These are phyloP conservation scores for Ashbya aceris DNA, from an alignment of 1,139 yeast genomes.

Conservation along the genomic window DNA sequence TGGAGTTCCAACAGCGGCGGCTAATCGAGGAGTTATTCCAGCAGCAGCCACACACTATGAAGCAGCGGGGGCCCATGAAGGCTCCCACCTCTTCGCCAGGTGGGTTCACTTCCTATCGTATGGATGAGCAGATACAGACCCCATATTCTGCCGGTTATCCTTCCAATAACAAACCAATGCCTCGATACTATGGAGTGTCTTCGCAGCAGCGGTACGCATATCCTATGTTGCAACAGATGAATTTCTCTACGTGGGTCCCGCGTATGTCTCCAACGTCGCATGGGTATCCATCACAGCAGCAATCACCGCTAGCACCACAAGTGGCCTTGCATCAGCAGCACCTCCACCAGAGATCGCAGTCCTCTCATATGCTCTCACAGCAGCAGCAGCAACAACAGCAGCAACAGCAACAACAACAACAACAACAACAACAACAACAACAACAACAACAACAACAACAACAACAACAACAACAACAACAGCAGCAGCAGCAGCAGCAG, in stretches of 20 bases:
- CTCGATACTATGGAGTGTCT: neutral
- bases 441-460: constrained; percentile 3
- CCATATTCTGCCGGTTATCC: constrained; percentile 1
- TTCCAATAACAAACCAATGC: neutral
- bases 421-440: constrained; percentile 4
- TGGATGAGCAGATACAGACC: neutral
- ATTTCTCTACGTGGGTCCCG: neutral
- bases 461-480: neutral
- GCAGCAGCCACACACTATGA: constrained; percentile 1
- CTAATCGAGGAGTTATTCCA: constrained; percentile 13
- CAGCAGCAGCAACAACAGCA: constrained; percentile 5
- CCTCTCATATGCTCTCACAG: constrained; percentile 1
- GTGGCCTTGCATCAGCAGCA: constrained; percentile 2
- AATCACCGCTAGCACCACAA: neutral
- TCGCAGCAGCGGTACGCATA: constrained; percentile 1
- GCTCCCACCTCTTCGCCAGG: constrained; percentile 2
- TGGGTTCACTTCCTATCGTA: neutral
- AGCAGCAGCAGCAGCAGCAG: constrained; percentile 5
- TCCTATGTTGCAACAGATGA: neutral
- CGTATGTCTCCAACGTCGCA: constrained; percentile 1
- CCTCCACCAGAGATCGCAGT: constrained; percentile 10
- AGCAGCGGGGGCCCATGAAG: neutral
- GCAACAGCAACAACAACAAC: constrained; percentile 10
- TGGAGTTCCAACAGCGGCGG: constrained; percentile 19
- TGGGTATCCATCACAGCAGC: constrained; percentile 2